These are phyloP conservation scores for Plenodomus tracheiphilus DNA, from an alignment of 2,329 filamentous ascomycete genomes.

Conservation along the genomic window DNA sequence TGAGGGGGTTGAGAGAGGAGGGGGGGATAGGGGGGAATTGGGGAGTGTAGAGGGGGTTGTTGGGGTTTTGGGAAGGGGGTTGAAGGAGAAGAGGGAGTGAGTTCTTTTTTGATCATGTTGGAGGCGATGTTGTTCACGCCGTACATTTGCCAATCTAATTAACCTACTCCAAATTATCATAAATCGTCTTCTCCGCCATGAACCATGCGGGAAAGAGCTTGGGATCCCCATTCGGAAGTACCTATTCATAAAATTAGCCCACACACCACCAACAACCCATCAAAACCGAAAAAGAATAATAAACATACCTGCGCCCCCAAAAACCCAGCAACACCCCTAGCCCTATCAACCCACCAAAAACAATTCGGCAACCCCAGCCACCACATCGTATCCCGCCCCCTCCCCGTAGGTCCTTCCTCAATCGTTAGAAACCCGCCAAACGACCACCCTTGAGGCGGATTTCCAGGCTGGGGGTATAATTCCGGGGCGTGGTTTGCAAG, in stretches of 20 bases:
- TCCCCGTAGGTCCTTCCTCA: slow-evolving; percentile 54
- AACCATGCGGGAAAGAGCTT: slow-evolving; percentile 41
- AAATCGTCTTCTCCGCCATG: slow-evolving; percentile 41
- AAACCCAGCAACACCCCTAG: slow-evolving; percentile 57
- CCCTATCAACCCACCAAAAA: slow-evolving; percentile 66
- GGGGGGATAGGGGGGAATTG: slow-evolving; percentile 27
- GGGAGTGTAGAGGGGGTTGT: slow-evolving; percentile 25
- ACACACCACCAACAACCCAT: not conserved
- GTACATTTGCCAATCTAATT: not conserved
- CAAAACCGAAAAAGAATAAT: not conserved
- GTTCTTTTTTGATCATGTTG: no score
- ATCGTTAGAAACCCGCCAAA: slow-evolving; percentile 60
- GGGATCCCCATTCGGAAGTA: slow-evolving; percentile 41
- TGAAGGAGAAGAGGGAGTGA: not conserved
- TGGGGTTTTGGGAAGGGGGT: slow-evolving; percentile 16
- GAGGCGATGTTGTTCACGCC: no score
- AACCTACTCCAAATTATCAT: slow-evolving; percentile 35
- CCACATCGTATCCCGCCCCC: slow-evolving; percentile 54
- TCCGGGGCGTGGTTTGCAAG: slow-evolving; percentile 55
- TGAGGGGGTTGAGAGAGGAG: slow-evolving; percentile 51
- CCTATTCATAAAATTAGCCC: slow-evolving; percentile 8
- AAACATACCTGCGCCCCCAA: slow-evolving; percentile 28
- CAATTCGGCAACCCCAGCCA: slow-evolving; percentile 66
- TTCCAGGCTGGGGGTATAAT: slow-evolving; percentile 52
- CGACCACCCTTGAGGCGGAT: slow-evolving; percentile 67